Base-by-base conservation (phyloP, 225 moss, liverwort and hornwort genomes). In the Physcomitrellopsis africana region DNA sequence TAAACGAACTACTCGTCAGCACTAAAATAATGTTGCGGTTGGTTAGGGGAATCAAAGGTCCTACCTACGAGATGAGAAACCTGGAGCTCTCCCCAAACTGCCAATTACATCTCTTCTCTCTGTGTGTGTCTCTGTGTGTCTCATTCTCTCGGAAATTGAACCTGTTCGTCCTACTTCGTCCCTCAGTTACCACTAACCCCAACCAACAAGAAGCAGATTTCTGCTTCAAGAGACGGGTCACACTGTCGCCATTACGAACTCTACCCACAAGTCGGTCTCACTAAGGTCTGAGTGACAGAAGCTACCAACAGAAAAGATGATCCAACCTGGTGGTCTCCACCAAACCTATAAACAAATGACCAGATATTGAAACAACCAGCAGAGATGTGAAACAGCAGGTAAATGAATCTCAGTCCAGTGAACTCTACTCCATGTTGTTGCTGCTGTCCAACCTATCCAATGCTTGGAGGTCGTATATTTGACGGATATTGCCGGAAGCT, bases 401-500 rank as follows among this genome's bases (percentile, higher is more conserved):
- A 45, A 42, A 60, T 22, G 60, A 59, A 65, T 11, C 16, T 60
- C 14, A 23, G 65, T 80, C 27, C 19, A 19, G 14, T 37, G 11
- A 57, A 60, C 63, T 42, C 73, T 80, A 88, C 71, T 89, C 90
- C 85, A 85, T 89, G 54, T 82, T 83, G 81, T 83, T 89, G 74
- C 81, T 69, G 74, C 81, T 69, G 27, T 92, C 92, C 75, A 75
- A 16, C 80, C 79, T 85, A 75, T 91, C 93, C 60, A 78, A 74
- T 67, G 74, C 63, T 82, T 93, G 93, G 54, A 89, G 70, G 60
- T 91, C 89, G 62, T 93, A 89, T 73, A 89, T 91, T 85, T 93
- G 93, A 76, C 93, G 91, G 73, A 91, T 91, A 69, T 90, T 91
- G 58, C 89, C 91, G 60, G 93, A 89, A 72, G 89, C 93, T 91